Evolutionary conservation across 2,329 filamentous ascomycete species (phyloP).

Genomic region (Shiraia bambusicola): DNA sequence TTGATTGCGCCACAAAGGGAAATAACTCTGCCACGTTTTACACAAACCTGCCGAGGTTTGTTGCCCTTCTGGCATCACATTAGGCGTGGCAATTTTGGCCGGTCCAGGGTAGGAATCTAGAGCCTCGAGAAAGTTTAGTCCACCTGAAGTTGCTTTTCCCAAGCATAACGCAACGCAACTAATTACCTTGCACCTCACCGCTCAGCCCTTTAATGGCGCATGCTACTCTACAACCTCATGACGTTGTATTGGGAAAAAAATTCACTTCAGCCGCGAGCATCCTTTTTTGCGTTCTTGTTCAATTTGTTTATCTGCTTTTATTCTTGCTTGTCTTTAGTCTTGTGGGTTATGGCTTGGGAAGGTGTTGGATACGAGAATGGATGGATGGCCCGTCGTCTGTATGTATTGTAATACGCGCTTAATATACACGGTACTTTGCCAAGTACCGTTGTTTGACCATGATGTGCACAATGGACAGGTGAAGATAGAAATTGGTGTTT

Average conservation of each 20-base stretch:
- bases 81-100: too few relatives aligned
- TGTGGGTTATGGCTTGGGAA: neutral
- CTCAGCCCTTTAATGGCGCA: neutral
- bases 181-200: too few relatives aligned
- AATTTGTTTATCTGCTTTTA: neutral
- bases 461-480: too few relatives aligned
- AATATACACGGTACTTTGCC: constrained; percentile 12
- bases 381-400: constrained; percentile 3
- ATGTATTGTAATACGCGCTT: constrained; percentile 17
- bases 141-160: too few relatives aligned
- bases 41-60: too few relatives aligned
- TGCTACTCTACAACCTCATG: neutral
- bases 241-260: neutral
- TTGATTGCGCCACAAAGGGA: neutral
- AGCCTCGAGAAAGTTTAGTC: too few relatives aligned
- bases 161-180: too few relatives aligned
- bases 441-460: too few relatives aligned
- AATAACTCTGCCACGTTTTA: too few relatives aligned
- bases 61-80: too few relatives aligned
- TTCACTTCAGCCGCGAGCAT: neutral
- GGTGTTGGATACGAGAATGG: neutral
- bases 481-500: too few relatives aligned
- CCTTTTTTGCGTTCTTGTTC: constrained; percentile 4
- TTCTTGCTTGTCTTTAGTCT: neutral
- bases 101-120: too few relatives aligned